Evolutionary conservation across 805 yeast species (phyloP).

Genomic region (Candida railenensis): DNA sequence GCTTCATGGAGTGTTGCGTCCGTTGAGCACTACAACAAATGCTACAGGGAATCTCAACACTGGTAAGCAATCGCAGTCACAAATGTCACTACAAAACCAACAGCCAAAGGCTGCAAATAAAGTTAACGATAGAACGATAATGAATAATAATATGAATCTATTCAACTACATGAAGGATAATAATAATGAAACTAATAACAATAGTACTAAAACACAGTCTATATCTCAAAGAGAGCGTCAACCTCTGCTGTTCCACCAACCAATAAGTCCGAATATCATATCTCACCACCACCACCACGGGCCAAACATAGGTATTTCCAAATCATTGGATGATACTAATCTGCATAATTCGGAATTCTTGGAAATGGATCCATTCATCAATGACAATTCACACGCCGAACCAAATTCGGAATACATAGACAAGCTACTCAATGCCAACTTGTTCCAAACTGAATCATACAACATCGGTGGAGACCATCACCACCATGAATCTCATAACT

Average conservation of each 20-base stretch:
- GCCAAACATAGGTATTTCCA: neutral
- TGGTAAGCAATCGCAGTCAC: neutral
- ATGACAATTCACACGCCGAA: neutral
- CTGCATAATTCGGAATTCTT: neutral
- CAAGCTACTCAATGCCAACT: constrained; percentile 36
- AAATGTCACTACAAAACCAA: neutral
- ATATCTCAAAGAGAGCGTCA: neutral
- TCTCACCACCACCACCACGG: constrained; percentile 9
- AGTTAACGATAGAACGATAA: constrained; percentile 18
- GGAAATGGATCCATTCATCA: neutral
- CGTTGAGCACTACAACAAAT: constrained; percentile 23
- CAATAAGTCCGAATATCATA: constrained; percentile 8
- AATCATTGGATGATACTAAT: constrained; percentile 1
- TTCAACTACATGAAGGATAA: constrained; percentile 17
- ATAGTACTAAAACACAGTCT: neutral
- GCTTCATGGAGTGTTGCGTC: constrained; percentile 45
- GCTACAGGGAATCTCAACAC: neutral
- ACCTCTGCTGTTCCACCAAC: neutral
- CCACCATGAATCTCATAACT: neutral
- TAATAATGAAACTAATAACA: constrained; percentile 2
- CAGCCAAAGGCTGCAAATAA: constrained; percentile 1
- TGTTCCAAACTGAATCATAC: constrained; percentile 35
- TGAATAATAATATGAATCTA: constrained; percentile 23
- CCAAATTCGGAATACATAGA: constrained; percentile 37
- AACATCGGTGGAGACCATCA: constrained; percentile 17